Evolutionary conservation across 2,329 filamentous ascomycete genomes (phyloP).

Genomic region (Cordyceps javanica): DNA sequence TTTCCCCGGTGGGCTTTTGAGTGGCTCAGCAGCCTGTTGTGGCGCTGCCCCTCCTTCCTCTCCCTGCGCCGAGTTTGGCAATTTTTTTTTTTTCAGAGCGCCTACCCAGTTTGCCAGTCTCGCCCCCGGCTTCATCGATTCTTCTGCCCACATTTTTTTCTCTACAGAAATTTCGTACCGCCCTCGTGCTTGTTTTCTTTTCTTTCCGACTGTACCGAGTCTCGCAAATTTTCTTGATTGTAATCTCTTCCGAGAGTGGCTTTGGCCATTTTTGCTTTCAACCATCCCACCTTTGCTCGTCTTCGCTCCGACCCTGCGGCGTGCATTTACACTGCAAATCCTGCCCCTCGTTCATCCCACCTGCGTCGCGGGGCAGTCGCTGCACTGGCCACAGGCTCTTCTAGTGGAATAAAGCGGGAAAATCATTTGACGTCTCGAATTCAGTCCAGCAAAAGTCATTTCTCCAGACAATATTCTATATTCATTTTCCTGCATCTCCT

Average conservation of each 20-base stretch:
- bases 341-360: background rate
- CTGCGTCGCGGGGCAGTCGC: constrained; percentile 3
- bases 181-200: background rate
- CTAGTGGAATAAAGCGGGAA: background rate
- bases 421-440: background rate
- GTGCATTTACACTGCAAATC: constrained; percentile 1
- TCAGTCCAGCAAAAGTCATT: background rate
- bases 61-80: constrained; percentile 2
- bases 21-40: too few relatives aligned
- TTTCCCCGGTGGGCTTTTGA: too few relatives aligned
- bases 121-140: background rate
- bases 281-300: background rate
- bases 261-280: background rate
- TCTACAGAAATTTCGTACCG: constrained; percentile 3
- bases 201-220: background rate
- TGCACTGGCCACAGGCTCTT: background rate
- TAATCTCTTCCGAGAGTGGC: background rate
- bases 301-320: background rate
- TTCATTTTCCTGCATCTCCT: background rate
- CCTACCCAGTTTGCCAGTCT: background rate
- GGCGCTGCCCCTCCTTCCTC: background rate
- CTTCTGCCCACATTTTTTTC: background rate
- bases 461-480: background rate
- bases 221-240: background rate
- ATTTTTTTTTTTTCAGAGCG: constrained; percentile 2